These are phyloP conservation scores for Curvularia sp. DNA, from an alignment of 2,329 filamentous ascomycete genomes.

Conservation along the genomic window DNA sequence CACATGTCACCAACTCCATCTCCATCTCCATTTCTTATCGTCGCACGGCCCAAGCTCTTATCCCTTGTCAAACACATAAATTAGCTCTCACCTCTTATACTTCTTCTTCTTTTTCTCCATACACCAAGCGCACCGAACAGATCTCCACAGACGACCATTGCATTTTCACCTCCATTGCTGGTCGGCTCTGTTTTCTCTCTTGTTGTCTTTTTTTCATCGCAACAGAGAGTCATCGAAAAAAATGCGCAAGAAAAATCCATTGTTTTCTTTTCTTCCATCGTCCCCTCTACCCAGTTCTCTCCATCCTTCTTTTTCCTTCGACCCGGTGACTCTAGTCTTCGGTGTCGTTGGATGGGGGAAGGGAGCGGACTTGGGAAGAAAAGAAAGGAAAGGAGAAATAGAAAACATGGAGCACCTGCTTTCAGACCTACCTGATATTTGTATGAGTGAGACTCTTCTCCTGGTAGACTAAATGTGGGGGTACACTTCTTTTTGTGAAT, in stretches of 20 bases:
- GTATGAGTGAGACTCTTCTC: conserved; percentile 44
- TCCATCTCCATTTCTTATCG: background rate
- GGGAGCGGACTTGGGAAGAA: conserved; percentile 23
- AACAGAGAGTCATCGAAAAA: background rate
- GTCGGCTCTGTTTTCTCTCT: conserved; percentile 25
- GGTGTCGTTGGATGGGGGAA: background rate
- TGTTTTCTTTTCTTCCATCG: background rate
- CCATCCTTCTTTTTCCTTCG: background rate
- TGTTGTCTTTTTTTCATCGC: background rate
- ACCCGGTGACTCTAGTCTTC: background rate
- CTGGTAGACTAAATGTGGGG: conserved; percentile 46
- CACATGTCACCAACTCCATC: background rate
- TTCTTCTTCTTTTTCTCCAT: conserved; percentile 6
- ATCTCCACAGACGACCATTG: conserved; percentile 34
- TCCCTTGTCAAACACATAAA: background rate
- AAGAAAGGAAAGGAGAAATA: background rate
- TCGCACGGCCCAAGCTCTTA: background rate
- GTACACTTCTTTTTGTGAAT: conserved; percentile 26
- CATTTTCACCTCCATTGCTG: conserved; percentile 28
- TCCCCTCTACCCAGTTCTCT: conserved; percentile 16
- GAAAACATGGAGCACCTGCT: conserved; percentile 25
- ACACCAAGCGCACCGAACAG: conserved; percentile 42
- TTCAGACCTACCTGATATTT: conserved; percentile 44
- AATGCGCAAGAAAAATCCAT: conserved; percentile 38
- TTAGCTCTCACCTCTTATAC: background rate